These are phyloP conservation scores for Paecilomyces fulvus DNA, from an alignment of 2,329 filamentous ascomycete genomes.

Conservation along the genomic window DNA sequence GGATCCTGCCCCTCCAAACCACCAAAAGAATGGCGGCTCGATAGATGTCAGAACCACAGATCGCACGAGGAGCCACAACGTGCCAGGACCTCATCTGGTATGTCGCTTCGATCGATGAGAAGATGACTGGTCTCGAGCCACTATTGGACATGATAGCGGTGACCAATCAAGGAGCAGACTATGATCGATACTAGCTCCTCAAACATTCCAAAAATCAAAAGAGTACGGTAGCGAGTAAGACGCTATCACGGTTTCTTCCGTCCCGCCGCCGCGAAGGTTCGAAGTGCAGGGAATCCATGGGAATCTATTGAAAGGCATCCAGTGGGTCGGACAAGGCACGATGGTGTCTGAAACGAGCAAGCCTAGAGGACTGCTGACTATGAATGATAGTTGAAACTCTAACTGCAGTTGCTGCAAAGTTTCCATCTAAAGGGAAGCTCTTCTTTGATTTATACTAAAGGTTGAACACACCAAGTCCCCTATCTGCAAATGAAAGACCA, in stretches of 20 bases:
- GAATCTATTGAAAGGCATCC: conserved; percentile 6
- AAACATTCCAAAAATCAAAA: background rate
- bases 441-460: background rate
- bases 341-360: background rate
- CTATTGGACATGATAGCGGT: background rate
- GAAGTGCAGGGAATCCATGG: conserved; percentile 23
- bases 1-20: background rate
- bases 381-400: background rate
- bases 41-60: background rate
- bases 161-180: background rate
- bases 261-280: conserved; percentile 33
- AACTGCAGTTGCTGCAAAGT: background rate
- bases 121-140: background rate
- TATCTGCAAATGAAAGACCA: background rate
- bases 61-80: background rate
- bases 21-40: background rate
- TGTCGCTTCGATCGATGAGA: background rate
- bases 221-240: background rate
- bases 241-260: conserved; percentile 9
- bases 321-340: background rate
- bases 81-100: background rate
- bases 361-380: background rate
- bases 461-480: background rate
- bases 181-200: background rate
- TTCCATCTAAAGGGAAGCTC: background rate